Percentiles rank a stretch among this genome's conserved stretches.
Evolutionary conservation across 2,329 filamentous ascomycete genomes (phyloP).

Genomic region (Trichoderma koningii): DNA sequence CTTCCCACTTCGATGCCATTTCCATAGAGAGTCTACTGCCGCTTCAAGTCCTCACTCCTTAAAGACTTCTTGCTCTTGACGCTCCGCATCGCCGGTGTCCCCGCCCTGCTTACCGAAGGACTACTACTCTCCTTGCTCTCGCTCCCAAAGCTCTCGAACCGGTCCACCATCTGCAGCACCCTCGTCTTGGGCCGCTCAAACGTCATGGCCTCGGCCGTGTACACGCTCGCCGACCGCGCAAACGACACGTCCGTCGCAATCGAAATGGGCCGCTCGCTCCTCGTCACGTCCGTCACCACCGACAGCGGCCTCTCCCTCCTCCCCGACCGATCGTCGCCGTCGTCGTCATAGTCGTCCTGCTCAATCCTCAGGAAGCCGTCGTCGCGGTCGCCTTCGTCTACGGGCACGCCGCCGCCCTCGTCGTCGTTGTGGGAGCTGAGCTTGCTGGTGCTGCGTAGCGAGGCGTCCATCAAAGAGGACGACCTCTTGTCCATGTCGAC

Average conservation of each 20-base stretch:
- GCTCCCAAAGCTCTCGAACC: conserved; percentile 50
- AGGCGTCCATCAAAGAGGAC: background rate
- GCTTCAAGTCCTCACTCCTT: background rate
- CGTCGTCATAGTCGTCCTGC: conserved; percentile 27
- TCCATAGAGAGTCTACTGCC: background rate
- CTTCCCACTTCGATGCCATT: too few species aligned
- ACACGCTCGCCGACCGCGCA: conserved; percentile 40
- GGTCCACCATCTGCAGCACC: conserved; percentile 59
- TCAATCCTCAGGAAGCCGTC: conserved; percentile 28
- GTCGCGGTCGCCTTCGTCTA: conserved; percentile 14
- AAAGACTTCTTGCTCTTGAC: conserved; percentile 26
- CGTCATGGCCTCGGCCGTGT: conserved; percentile 52
- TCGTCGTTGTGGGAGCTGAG: conserved; percentile 24
- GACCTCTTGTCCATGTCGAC: conserved; percentile 42
- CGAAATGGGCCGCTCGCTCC: conserved; percentile 28
- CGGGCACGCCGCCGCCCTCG: conserved; percentile 22
- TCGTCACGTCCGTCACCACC: conserved; percentile 37
- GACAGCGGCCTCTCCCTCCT: conserved; percentile 28
- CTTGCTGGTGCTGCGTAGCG: conserved; percentile 14
- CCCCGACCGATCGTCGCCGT: background rate
- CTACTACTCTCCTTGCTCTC: conserved; percentile 47
- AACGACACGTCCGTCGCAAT: conserved; percentile 39
- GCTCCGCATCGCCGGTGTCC: conserved; percentile 9
- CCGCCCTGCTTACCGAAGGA: conserved; percentile 32
- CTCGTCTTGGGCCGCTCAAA: conserved; percentile 47